phyloP scores from a whole-genome alignment of 768 basidiomycete species.

The Phaeolepiota aurea region DNA sequence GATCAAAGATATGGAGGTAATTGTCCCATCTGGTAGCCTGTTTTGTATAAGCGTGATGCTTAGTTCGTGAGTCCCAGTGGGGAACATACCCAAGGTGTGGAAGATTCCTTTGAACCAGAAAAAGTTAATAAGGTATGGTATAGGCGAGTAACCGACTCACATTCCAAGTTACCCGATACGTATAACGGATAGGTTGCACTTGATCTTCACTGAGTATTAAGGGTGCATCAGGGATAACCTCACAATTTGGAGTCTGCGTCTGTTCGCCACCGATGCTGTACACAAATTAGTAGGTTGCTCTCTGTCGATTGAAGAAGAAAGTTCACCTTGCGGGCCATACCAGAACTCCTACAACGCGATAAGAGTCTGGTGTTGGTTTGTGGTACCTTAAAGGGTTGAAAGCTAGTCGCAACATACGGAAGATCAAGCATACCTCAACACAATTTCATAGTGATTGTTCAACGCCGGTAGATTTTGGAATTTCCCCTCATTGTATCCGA shows the following conservation, averaged over 20 bases:
- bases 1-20: slow-evolving; percentile 91
- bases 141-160: slow-evolving; percentile 33
- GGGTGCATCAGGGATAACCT: slow-evolving; percentile 27
- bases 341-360: slow-evolving; percentile 86
- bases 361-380: slow-evolving; percentile 53
- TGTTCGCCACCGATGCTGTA: slow-evolving; percentile 59
- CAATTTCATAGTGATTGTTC: slow-evolving; percentile 91
- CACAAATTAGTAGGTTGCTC: not conserved
- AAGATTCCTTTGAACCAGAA: slow-evolving; percentile 53
- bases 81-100: slow-evolving; percentile 68
- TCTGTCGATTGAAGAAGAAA: not conserved
- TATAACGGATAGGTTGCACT: slow-evolving; percentile 66
- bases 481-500: slow-evolving; percentile 66
- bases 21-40: slow-evolving; percentile 95
- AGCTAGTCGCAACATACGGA: not conserved
- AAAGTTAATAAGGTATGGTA: slow-evolving; percentile 1
- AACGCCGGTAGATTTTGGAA: slow-evolving; percentile 56
- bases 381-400: slow-evolving; percentile 59
- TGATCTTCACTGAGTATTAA: slow-evolving; percentile 55
- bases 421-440: slow-evolving; percentile 46
- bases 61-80: not conserved
- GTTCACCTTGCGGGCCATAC: slow-evolving; percentile 57
- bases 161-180: slow-evolving; percentile 84
- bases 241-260: slow-evolving; percentile 43
- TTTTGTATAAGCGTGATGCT: not conserved